Conservation (phyloP, 1,284 basidiomycete genomes). For the Microbotryum saponariae region DNA sequence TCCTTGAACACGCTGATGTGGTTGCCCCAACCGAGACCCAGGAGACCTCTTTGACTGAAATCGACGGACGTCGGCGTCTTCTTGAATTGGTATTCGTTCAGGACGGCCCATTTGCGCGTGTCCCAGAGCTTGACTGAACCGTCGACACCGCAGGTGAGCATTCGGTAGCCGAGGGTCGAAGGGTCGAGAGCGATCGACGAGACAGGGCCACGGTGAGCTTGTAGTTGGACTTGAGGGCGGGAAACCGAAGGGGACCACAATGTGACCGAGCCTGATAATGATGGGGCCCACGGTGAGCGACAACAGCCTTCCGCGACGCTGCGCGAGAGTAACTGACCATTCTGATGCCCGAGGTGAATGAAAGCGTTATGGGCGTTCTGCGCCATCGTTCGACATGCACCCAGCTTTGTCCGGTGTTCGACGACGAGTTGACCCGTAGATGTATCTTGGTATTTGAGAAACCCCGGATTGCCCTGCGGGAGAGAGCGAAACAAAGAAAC, state of each 20-base stretch:
- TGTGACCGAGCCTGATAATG: slow-evolving; percentile 61
- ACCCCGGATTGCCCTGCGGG: slow-evolving; percentile 70
- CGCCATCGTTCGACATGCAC: slow-evolving; percentile 75
- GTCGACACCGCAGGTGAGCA: slow-evolving; percentile 83
- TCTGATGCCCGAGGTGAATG: slow-evolving; percentile 86
- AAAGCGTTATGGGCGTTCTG: slow-evolving; percentile 91
- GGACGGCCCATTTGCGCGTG: slow-evolving; percentile 75
- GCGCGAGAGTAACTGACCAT: slow-evolving; percentile 43
- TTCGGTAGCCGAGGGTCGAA: slow-evolving; percentile 69
- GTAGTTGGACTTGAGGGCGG: slow-evolving; percentile 79
- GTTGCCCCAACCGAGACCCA: slow-evolving; percentile 75
- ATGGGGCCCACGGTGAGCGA: background rate
- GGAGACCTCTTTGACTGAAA: slow-evolving; percentile 61
- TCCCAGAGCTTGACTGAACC: slow-evolving; percentile 92
- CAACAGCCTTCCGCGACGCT: background rate
- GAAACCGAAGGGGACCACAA: slow-evolving; percentile 94
- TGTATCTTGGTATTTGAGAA: slow-evolving; percentile 93
- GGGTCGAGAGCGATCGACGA: slow-evolving; percentile 74
- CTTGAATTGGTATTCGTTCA: slow-evolving; percentile 35
- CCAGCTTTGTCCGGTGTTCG: slow-evolving; percentile 84
- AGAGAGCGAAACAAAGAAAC: background rate
- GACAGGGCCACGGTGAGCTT: slow-evolving; percentile 85
- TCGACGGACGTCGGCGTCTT: slow-evolving; percentile 40
- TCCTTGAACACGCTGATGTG: slow-evolving; percentile 55
- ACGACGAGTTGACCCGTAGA: slow-evolving; percentile 82